phyloP scores from a whole-genome alignment of 192 early-diverging fungal genomes.

The Mortierella alpina region DNA sequence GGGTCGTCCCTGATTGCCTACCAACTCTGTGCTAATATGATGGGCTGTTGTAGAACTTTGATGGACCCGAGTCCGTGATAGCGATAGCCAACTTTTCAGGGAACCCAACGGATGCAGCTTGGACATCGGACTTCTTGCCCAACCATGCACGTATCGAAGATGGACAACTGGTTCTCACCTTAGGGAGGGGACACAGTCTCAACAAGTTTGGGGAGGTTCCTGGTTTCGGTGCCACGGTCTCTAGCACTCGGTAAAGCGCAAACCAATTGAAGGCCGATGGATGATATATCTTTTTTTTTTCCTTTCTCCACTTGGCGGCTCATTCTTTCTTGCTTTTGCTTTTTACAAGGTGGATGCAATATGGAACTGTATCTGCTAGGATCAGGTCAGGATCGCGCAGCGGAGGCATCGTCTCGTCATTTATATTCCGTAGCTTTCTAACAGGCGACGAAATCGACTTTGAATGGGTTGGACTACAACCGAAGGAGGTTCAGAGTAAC shows the following conservation, averaged over 20 bases:
- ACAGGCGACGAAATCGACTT: conserved; percentile 71
- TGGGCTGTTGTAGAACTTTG: conserved; percentile 15
- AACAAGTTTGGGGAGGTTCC: conserved; percentile 40
- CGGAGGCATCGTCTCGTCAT: conserved; percentile 63
- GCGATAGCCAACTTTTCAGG: conserved; percentile 34
- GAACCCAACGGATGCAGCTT: conserved; percentile 37
- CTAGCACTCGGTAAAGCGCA: conserved; percentile 32
- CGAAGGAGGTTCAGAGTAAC: conserved; percentile 53
- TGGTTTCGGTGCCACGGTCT: conserved; percentile 57
- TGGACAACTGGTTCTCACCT: conserved; percentile 36
- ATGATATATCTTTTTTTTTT: neutral
- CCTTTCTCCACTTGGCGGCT: neutral
- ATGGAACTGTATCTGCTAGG: conserved; percentile 52
- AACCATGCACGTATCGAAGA: conserved; percentile 45
- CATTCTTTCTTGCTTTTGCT: neutral
- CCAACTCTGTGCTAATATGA: neutral
- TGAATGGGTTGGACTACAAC: conserved; percentile 72
- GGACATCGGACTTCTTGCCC: conserved; percentile 53
- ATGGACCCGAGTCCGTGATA: conserved; percentile 14
- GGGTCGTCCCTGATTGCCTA: neutral
- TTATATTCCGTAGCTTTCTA: conserved; percentile 58
- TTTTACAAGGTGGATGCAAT: conserved; percentile 43
- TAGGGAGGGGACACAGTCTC: conserved; percentile 16
- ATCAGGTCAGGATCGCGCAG: conserved; percentile 53
- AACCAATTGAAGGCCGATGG: neutral